Evolutionary conservation across 495 filamentous ascomycete genomes (phyloP), one percentile per base, ranked within the genome.

Genomic region (Tuber indicum): DNA sequence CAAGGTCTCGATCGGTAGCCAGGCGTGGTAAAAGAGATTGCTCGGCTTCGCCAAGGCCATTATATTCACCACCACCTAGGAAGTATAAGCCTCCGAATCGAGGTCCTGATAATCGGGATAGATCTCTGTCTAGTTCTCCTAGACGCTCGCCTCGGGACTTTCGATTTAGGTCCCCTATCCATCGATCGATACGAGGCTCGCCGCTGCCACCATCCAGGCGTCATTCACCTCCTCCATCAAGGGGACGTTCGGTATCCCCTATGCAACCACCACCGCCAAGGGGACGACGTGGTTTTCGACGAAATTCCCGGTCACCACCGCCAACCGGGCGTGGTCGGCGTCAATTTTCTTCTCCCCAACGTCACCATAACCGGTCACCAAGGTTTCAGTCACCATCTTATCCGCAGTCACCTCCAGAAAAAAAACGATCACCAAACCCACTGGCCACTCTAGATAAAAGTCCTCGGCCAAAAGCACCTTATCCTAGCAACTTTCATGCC

Each of bases 11-110:
- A 71, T 82, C 81, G 52, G 80, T 71, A 72, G 75, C 75, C 12
- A 82, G 80, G 62, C 80, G 80, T 71, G 73, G 72, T 26, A 82
- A 72, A 77, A 82, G 81, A 70, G 81, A 82, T 80, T 73, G 58
- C 49, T 82, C 81, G 43, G 74, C 42, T 72, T 82, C 81, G 78
- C 81, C 81, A 82, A 79, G 75, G 75, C 77, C 78, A 81, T 69
- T 36, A 46, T 52, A 72, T 70, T 77, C 75, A 73, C 78, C 78
- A 70, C 71, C 74, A 26, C 72, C 71, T 72, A 82, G 76, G 79
- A 82, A 82, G 77, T 76, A 82, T 81, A 79, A 81, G 58, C 80
- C 75, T 39, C 79, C 81, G 44, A 71, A 71, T 72, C 81, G 81
- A 19, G 58, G 76, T 16, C 70, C 58, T 72, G 62, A 82, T 76